phyloP scores from a whole-genome alignment of 208 protist genomes.

The Acanthamoeba sp. region DNA sequence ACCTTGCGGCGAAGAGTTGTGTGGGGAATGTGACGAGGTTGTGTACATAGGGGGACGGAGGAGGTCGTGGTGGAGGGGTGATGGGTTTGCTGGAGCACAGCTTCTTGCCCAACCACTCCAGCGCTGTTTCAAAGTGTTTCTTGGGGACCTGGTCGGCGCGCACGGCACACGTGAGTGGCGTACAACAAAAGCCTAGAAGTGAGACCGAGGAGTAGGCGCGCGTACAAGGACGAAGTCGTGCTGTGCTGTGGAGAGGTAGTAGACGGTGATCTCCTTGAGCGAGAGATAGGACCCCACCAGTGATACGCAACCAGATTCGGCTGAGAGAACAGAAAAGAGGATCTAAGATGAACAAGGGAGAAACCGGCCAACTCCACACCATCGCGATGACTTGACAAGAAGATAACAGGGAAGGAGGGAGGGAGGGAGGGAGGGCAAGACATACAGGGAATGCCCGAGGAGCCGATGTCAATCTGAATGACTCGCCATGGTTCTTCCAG shows the following conservation, averaged over 20 bases:
- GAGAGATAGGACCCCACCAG: slow-evolving; percentile 50
- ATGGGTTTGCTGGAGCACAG: slow-evolving; percentile 45
- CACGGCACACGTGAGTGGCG: neutral
- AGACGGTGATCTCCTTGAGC: slow-evolving; percentile 49
- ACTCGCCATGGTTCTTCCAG: slow-evolving; percentile 62
- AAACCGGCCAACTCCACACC: neutral
- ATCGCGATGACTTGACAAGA: neutral
- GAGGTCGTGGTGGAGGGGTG: neutral
- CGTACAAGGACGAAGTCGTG: slow-evolving; percentile 72
- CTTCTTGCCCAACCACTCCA: slow-evolving; percentile 7
- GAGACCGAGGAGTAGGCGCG: neutral
- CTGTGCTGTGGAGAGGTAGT: slow-evolving; percentile 71
- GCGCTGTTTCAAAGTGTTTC: slow-evolving; percentile 61
- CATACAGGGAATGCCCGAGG: slow-evolving; percentile 61
- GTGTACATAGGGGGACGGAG: slow-evolving; percentile 64
- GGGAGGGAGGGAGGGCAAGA: neutral
- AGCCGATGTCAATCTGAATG: slow-evolving; percentile 58
- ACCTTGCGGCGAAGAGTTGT: slow-evolving; percentile 55
- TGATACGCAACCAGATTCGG: slow-evolving; percentile 49
- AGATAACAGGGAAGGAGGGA: neutral
- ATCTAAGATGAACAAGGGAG: neutral
- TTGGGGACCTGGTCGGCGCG: neutral
- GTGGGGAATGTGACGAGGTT: slow-evolving; percentile 62
- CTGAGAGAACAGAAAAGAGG: neutral
- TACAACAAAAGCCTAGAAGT: too few species aligned